A percentile compares a stretch with the other conserved stretches of the same genome.
Evolutionary conservation across 1,139 yeast genomes (phyloP).

Genomic region (Pichia sp.): DNA sequence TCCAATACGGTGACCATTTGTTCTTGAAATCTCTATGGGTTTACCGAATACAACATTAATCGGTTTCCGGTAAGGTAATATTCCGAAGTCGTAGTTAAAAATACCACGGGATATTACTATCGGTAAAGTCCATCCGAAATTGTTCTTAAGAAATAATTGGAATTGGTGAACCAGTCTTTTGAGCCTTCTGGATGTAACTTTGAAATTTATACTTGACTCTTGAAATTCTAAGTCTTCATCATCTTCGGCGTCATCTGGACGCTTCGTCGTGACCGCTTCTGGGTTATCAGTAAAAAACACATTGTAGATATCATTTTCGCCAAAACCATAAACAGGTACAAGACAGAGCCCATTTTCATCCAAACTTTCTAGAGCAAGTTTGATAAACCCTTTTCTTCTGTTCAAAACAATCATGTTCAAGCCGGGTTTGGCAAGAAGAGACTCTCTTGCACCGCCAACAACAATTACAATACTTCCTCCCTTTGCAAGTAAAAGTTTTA

Average conservation of each 20-base stretch:
- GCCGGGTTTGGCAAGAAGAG: conserved; percentile 65
- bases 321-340: conserved; percentile 90
- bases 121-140: conserved; percentile 81
- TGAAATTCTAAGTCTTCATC: conserved; percentile 14
- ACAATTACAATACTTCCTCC: conserved; percentile 81
- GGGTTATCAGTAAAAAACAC: conserved; percentile 26
- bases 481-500: conserved; percentile 59
- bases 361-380: conserved; percentile 63
- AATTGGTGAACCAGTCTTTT: conserved; percentile 27
- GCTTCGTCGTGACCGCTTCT: conserved; percentile 8
- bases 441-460: conserved; percentile 94
- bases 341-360: conserved; percentile 59
- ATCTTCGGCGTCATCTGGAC: background rate
- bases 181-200: background rate
- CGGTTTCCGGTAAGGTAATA: conserved; percentile 79
- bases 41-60: conserved; percentile 77
- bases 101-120: conserved; percentile 90
- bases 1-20: conserved; percentile 23
- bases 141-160: conserved; percentile 69
- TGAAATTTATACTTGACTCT: conserved; percentile 1
- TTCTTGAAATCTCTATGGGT: conserved; percentile 49
- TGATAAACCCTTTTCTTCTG: conserved; percentile 84
- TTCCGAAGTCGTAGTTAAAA: conserved; percentile 87
- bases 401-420: conserved; percentile 62
- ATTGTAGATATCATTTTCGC: conserved; percentile 54